A percentile compares a stretch with the other conserved stretches of the same genome.
phyloP scores from a whole-genome alignment of 192 early-diverging fungal species.

The Mycoemilia scoparia region DNA sequence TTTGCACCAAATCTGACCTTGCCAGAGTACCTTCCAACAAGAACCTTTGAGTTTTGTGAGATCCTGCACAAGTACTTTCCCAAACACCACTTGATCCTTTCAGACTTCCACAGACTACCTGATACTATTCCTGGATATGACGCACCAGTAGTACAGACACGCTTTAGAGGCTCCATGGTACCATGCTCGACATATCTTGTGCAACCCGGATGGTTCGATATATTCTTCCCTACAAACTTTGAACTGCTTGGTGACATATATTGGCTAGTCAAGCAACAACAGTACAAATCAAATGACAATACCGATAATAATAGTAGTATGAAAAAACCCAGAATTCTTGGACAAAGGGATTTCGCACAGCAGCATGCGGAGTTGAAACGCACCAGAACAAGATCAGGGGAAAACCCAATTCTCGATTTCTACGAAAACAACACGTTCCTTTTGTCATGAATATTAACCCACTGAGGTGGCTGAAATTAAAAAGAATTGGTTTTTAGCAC shows the following conservation, averaged over 20 bases:
- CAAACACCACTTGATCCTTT: constrained; percentile 63
- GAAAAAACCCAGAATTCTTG: constrained; percentile 34
- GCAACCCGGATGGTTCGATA: constrained; percentile 95
- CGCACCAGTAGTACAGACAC: constrained; percentile 90
- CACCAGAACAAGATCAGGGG: constrained; percentile 66
- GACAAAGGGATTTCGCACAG: constrained; percentile 63
- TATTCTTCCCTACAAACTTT: constrained; percentile 98
- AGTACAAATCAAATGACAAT: background rate
- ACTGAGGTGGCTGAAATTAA: too few species aligned
- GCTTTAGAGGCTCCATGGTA: constrained; percentile 77
- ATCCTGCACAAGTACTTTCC: constrained; percentile 68
- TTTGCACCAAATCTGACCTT: constrained; percentile 70
- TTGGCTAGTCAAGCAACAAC: background rate
- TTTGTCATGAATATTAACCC: constrained; percentile 17
- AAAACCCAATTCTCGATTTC: constrained; percentile 88
- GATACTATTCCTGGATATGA: constrained; percentile 64
- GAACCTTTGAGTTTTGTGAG: constrained; percentile 51
- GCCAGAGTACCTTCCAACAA: constrained; percentile 84
- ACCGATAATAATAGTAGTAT: too few species aligned
- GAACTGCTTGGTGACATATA: constrained; percentile 35
- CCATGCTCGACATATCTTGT: constrained; percentile 92
- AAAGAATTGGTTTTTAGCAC: too few species aligned
- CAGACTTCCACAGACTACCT: constrained; percentile 75
- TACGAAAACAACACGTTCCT: constrained; percentile 77
- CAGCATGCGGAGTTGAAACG: constrained; percentile 53